phyloP scores from a whole-genome alignment of 78 protist species.

The Trichosphaerium sp. region DNA sequence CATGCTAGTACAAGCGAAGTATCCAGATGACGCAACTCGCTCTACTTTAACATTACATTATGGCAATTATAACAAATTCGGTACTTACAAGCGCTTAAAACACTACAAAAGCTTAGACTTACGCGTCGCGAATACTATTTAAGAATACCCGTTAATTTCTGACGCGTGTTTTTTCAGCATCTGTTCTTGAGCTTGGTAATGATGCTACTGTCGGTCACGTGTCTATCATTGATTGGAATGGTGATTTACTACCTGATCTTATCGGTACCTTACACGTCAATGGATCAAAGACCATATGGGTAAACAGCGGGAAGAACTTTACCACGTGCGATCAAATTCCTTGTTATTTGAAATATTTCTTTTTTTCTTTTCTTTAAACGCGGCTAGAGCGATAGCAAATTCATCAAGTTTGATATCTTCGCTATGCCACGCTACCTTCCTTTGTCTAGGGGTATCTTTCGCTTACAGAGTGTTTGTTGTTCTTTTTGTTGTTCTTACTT shows the following conservation, averaged over 20 bases:
- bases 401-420: no score
- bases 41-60: neutral
- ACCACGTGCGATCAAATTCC: no score
- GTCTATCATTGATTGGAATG: slow-evolving; percentile 15
- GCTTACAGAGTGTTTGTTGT: no score
- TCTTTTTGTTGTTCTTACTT: no score
- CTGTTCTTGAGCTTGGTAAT: no score
- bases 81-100: neutral
- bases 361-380: neutral
- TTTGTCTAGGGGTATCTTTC: no score
- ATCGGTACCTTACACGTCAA: neutral
- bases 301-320: neutral
- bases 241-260: slow-evolving; percentile 27
- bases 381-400: neutral
- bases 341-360: no score
- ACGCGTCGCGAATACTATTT: neutral
- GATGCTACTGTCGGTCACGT: slow-evolving; percentile 20
- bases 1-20: slow-evolving; percentile 28
- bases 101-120: neutral
- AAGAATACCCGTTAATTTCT: no score
- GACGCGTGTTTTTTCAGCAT: no score
- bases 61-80: neutral
- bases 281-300: slow-evolving; percentile 25
- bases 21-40: neutral
- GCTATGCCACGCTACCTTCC: no score